These are phyloP conservation scores for Heterobasidion irregulare DNA, from an alignment of 1,284 basidiomycete species.

Conservation along the genomic window DNA sequence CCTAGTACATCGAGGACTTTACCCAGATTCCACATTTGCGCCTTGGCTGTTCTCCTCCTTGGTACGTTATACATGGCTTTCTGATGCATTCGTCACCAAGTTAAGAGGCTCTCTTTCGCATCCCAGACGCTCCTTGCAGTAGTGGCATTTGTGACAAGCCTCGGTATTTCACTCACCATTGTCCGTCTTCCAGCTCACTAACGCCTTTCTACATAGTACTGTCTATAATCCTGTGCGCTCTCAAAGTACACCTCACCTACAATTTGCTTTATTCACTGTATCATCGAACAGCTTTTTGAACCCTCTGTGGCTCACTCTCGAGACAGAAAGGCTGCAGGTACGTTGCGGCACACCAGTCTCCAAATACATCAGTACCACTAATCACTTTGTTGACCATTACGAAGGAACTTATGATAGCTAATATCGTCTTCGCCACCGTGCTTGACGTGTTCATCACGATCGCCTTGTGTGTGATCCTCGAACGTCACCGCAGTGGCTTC, in stretches of 20 bases:
- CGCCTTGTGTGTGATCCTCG: neutral
- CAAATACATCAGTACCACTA: too few relatives aligned
- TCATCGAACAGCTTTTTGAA: neutral
- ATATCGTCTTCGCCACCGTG: neutral
- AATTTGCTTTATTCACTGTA: neutral
- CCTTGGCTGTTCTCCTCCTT: neutral
- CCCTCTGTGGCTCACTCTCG: neutral
- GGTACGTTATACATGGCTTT: neutral
- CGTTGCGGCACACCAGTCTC: neutral
- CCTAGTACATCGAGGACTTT: neutral
- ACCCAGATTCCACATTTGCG: neutral
- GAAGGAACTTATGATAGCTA: neutral
- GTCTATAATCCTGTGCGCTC: neutral
- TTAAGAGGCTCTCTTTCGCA: too few relatives aligned
- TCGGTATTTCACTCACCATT: neutral
- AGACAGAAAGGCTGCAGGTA: neutral
- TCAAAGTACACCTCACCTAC: neutral
- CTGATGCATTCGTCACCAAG: neutral
- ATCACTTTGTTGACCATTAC: too few relatives aligned
- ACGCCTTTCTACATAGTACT: neutral
- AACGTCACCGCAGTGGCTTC: neutral
- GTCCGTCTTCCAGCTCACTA: neutral
- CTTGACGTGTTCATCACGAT: neutral
- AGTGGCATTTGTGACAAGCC: neutral
- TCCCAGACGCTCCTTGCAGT: neutral